These are phyloP conservation scores for Penicillium sclerotigenum DNA, from an alignment of 2,329 filamentous ascomycete species.

Conservation along the genomic window DNA sequence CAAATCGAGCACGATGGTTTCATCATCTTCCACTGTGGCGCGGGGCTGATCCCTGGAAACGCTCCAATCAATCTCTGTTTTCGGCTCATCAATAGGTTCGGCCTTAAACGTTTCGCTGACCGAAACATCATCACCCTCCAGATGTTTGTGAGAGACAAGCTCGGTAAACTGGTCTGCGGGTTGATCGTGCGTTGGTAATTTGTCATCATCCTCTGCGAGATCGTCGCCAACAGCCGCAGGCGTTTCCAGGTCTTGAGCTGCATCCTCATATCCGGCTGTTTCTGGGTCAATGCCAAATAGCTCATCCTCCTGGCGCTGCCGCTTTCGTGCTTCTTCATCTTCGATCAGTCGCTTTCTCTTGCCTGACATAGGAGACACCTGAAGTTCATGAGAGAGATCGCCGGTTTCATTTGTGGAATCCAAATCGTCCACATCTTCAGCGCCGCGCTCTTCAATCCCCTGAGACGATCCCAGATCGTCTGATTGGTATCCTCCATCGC, in stretches of 20 bases:
- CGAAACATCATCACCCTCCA: constrained; percentile 7
- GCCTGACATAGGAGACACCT: constrained; percentile 55
- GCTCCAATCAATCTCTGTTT: constrained; percentile 57
- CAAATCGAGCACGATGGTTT: constrained; percentile 62
- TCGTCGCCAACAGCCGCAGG: not conserved
- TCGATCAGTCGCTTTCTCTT: constrained; percentile 74
- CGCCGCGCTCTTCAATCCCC: constrained; percentile 1
- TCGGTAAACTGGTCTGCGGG: not conserved
- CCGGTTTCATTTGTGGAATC: not conserved
- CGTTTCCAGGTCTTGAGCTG: constrained; percentile 37
- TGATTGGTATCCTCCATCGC: constrained; percentile 39
- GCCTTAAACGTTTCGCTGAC: constrained; percentile 31
- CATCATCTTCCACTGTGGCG: constrained; percentile 65
- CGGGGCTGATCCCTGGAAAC: constrained; percentile 59
- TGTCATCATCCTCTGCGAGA: not conserved
- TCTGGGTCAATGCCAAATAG: constrained; percentile 64
- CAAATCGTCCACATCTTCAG: constrained; percentile 16
- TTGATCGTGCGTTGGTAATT: constrained; percentile 5
- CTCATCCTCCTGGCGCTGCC: constrained; percentile 80
- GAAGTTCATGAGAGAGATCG: constrained; percentile 29
- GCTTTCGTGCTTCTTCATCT: constrained; percentile 68
- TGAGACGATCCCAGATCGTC: constrained; percentile 23
- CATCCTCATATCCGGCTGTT: constrained; percentile 51
- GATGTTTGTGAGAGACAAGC: not conserved
- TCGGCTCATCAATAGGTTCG: constrained; percentile 32